phyloP scores from a whole-genome alignment of 2,329 filamentous ascomycete genomes.

The Periconia sp. region DNA sequence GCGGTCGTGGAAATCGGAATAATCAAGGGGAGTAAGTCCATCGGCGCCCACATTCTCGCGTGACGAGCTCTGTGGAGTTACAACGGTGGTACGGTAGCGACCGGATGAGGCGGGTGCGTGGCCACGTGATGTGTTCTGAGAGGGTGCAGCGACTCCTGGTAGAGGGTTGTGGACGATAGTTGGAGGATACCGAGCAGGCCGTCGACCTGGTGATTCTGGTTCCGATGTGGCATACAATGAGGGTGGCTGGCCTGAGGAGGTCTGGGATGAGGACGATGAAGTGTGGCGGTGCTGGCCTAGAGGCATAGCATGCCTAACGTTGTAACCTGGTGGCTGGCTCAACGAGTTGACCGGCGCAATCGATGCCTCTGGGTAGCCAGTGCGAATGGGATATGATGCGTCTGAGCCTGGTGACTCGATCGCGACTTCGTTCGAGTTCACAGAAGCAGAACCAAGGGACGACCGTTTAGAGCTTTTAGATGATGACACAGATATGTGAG shows the following conservation, averaged over 20 bases:
- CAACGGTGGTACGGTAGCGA: slow-evolving; percentile 26
- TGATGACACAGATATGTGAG: slow-evolving; percentile 16
- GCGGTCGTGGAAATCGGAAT: slow-evolving; percentile 22
- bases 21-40: slow-evolving; percentile 24
- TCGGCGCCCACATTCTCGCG: slow-evolving; percentile 18
- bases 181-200: slow-evolving; percentile 25
- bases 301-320: slow-evolving; percentile 22
- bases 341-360: slow-evolving; percentile 22
- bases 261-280: slow-evolving; percentile 36
- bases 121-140: slow-evolving; percentile 20
- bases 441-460: slow-evolving; percentile 27
- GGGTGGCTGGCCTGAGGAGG: slow-evolving; percentile 31
- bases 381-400: slow-evolving; percentile 36
- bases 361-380: slow-evolving; percentile 38
- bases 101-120: slow-evolving; percentile 17
- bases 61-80: slow-evolving; percentile 20
- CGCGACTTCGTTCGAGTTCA: slow-evolving; percentile 28
- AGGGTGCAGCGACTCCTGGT: slow-evolving; percentile 17
- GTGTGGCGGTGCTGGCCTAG: slow-evolving; percentile 31
- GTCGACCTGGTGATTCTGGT: slow-evolving; percentile 33
- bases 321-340: slow-evolving; percentile 24
- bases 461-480: slow-evolving; percentile 31
- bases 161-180: slow-evolving; percentile 37
- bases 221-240: slow-evolving; percentile 39
- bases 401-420: slow-evolving; percentile 39